Evolutionary conservation across 208 protist species (phyloP), one percentile per base, ranked within the genome.

Genomic region (Phytomonas sp.): DNA sequence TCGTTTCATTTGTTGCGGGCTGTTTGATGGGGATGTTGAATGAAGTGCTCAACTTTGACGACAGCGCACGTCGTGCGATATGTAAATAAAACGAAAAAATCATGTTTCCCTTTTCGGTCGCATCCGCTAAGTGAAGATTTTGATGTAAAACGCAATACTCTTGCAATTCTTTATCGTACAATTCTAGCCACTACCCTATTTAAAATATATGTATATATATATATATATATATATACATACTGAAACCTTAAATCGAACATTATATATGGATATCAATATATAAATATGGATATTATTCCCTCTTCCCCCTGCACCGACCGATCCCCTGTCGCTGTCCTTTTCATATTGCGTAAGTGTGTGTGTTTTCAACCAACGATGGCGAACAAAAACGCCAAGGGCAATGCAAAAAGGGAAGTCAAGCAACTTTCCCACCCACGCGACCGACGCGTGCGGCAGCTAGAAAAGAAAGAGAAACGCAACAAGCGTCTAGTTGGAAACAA

Each of bases 391-490:
- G 40, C 13, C 40, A 51, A 51, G 9, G 40, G 40, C 30, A n/a
- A 33, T 51, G 53, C 15, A 28, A 67, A 77, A 78, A 75, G 70
- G 40, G 29, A 71, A 64, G 60, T 71, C 61, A 70, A 9, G 32
- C 36, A 65, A 8, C 20, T 88, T 64, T 62, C 72, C 46, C 85
- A 91, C 70, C 89, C 89, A 17, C 79, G 82, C 31, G 82, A 88
- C 61, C 86, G 89, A 28, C 77, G 79, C 26, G 83, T 95, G 73
- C 78, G 85, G n/a, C 86, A 92, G 63, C 59, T 92, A 30, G 74
- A 92, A 68, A 83, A 87, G 60, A 71, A 82, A 33, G 70, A 83
- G 70, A 82, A 83, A 62, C 82, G 87, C 34, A 68, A 71, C 30
- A 31, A 76, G 32, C 66, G 77, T 0, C 61, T 88, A n/a, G 70